phyloP scores from a whole-genome alignment of 148 eudicot genomes.

The Oxyria digyna region DNA sequence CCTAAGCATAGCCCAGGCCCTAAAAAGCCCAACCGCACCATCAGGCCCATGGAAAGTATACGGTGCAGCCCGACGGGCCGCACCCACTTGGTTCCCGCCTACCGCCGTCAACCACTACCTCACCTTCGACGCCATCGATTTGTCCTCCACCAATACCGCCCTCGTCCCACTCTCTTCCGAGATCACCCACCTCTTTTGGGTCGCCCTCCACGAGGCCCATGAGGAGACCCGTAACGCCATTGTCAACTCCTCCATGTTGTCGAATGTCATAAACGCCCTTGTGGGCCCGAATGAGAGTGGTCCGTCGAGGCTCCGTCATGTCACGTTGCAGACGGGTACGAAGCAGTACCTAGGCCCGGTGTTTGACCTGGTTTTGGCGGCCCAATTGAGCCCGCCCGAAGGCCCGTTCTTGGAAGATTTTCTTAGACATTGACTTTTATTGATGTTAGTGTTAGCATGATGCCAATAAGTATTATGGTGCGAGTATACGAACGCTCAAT shows the following conservation, averaged over 20 bases:
- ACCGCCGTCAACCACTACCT: conserved; percentile 22
- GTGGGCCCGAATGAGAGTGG: background rate
- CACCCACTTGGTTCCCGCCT: conserved; percentile 30
- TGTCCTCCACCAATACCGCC: conserved; percentile 13
- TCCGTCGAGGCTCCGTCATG: conserved; percentile 21
- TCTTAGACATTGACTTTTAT: too few relatives aligned
- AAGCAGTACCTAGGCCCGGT: conserved; percentile 29
- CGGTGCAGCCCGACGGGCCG: conserved; percentile 28
- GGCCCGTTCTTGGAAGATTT: conserved; percentile 28
- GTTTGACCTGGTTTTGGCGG: background rate
- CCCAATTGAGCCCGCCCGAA: conserved; percentile 14
- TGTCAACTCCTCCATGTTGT: conserved; percentile 24
- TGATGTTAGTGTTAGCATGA: too few relatives aligned
- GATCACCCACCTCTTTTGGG: conserved; percentile 39
- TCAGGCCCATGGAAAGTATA: background rate
- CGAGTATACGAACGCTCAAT: too few relatives aligned
- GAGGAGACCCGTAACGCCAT: conserved; percentile 7
- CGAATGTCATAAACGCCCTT: conserved; percentile 24
- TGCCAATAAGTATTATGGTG: too few relatives aligned
- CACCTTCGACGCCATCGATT: conserved; percentile 22
- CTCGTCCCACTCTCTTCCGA: conserved; percentile 18
- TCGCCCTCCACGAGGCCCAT: conserved; percentile 15
- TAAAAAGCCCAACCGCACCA: conserved; percentile 16
- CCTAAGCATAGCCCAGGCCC: conserved; percentile 20
- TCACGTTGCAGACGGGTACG: conserved; percentile 31